A percentile compares a stretch with the other conserved stretches of the same genome.
These are phyloP conservation scores for Fagopyrum tataricum DNA, from an alignment of 148 eudicot species.

Conservation along the genomic window DNA sequence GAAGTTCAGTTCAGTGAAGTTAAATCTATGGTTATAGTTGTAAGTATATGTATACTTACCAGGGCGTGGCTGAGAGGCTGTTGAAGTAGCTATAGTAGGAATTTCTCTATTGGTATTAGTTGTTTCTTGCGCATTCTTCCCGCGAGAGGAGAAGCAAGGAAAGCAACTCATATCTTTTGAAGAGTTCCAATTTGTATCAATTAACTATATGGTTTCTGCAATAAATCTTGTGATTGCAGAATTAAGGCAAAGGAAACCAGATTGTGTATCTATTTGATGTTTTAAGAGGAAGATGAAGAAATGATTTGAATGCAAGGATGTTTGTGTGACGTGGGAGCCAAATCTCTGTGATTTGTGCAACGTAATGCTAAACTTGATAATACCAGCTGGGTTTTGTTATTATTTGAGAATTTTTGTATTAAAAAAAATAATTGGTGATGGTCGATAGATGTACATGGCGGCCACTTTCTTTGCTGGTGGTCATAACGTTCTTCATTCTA, in stretches of 20 bases:
- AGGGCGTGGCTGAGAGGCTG: slow-evolving; percentile 16
- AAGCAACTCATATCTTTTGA: slow-evolving; percentile 17
- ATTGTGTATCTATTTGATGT: neutral
- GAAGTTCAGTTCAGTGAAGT: neutral
- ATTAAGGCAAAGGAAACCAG: neutral
- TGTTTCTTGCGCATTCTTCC: slow-evolving; percentile 12
- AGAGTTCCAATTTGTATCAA: neutral
- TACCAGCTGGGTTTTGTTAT: neutral
- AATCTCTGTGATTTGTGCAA: neutral
- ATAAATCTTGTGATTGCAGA: neutral
- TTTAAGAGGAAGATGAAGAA: neutral
- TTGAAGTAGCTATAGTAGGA: slow-evolving; percentile 23
- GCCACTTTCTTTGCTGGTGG: slow-evolving; percentile 6
- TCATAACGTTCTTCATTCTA: neutral
- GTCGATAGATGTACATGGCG: neutral
- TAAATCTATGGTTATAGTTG: no score
- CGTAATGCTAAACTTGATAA: slow-evolving; percentile 1
- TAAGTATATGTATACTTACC: neutral
- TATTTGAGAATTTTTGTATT: neutral
- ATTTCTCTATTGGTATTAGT: slow-evolving; percentile 20
- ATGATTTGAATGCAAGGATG: neutral
- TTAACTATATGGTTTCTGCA: neutral
- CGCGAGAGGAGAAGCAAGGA: slow-evolving; percentile 17
- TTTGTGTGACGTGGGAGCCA: neutral
- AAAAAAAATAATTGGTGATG: neutral